Evolutionary conservation across 2,329 filamentous ascomycete species (phyloP).

Genomic region (Hymenoscyphus repandus): DNA sequence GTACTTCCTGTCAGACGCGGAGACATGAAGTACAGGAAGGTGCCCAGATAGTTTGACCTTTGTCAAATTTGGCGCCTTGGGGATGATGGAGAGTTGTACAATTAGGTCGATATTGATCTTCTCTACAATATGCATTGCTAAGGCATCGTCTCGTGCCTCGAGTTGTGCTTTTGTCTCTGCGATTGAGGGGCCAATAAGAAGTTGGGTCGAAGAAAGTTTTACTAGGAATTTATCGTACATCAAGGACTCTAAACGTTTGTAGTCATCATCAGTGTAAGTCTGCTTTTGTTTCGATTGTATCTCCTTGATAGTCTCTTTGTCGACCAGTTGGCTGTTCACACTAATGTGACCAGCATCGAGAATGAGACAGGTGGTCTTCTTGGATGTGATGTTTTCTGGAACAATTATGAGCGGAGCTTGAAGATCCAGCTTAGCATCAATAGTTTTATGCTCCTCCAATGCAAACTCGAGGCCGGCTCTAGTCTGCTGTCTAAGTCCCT

Average conservation of each 20-base stretch:
- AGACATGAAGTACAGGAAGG: slow-evolving; percentile 84
- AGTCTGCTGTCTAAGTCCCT: slow-evolving; percentile 91
- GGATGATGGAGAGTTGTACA: slow-evolving; percentile 94
- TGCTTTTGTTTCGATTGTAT: slow-evolving; percentile 88
- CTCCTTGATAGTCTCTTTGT: slow-evolving; percentile 82
- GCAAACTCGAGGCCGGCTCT: slow-evolving; percentile 94
- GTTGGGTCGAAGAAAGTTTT: slow-evolving; percentile 89
- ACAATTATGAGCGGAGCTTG: slow-evolving; percentile 96
- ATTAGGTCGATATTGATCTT: slow-evolving; percentile 96
- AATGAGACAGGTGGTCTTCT: slow-evolving; percentile 81
- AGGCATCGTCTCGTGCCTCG: slow-evolving; percentile 58
- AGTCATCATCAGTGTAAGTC: slow-evolving; percentile 83
- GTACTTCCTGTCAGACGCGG: slow-evolving; percentile 92
- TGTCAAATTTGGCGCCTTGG: slow-evolving; percentile 87
- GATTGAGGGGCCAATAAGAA: slow-evolving; percentile 90
- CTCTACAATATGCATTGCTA: slow-evolving; percentile 84
- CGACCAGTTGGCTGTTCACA: slow-evolving; percentile 88
- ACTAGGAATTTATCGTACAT: slow-evolving; percentile 98
- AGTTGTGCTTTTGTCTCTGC: slow-evolving; percentile 84
- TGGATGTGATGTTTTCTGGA: slow-evolving; percentile 81
- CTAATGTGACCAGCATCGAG: slow-evolving; percentile 94
- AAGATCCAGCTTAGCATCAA: slow-evolving; percentile 92
- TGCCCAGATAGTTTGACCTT: slow-evolving; percentile 89
- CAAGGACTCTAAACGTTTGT: slow-evolving; percentile 77
- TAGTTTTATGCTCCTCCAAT: slow-evolving; percentile 93